These are phyloP conservation scores for Globisporangium recalcitrans DNA, from an alignment of 352 stramenopile genomes.

Conservation along the genomic window DNA sequence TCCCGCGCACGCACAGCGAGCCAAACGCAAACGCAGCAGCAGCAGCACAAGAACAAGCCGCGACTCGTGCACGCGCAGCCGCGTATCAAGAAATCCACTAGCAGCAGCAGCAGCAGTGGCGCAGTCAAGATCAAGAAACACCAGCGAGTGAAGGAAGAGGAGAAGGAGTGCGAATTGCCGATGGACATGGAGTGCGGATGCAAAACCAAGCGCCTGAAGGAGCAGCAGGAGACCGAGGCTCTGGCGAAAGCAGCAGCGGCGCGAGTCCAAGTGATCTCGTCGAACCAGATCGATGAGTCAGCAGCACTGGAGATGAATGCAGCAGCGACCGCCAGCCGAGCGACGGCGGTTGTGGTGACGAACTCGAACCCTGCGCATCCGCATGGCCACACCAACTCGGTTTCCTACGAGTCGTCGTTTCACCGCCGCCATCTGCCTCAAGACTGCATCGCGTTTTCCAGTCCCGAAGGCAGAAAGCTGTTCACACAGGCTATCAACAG, in stretches of 20 bases:
- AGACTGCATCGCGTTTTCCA: slow-evolving; percentile 47
- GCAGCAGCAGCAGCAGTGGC: neutral
- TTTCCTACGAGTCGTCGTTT: slow-evolving; percentile 35
- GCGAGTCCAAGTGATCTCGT: slow-evolving; percentile 10
- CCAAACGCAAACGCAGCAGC: neutral
- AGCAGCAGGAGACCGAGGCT: slow-evolving; percentile 29
- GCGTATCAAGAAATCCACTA: neutral
- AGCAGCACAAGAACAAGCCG: slow-evolving; percentile 4
- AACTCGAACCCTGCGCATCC: slow-evolving; percentile 1
- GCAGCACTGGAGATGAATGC: neutral
- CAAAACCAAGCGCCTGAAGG: slow-evolving; percentile 37
- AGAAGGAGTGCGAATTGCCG: slow-evolving; percentile 31
- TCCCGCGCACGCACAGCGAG: neutral
- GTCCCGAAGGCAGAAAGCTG: slow-evolving; percentile 39
- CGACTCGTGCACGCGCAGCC: neutral
- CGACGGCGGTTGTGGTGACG: slow-evolving; percentile 1
- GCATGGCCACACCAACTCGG: neutral
- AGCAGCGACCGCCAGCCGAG: neutral
- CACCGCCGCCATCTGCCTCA: slow-evolving; percentile 49
- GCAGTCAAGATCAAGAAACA: neutral
- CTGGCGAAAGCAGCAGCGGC: slow-evolving; percentile 17
- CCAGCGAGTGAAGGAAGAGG: slow-evolving; percentile 3
- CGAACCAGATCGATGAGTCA: slow-evolving; percentile 1
- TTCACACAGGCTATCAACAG: slow-evolving; percentile 51
- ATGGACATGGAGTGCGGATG: slow-evolving; percentile 51